Conservation (phyloP, 2,329 filamentous ascomycete genomes). For the Cladorrhinum sp. region DNA sequence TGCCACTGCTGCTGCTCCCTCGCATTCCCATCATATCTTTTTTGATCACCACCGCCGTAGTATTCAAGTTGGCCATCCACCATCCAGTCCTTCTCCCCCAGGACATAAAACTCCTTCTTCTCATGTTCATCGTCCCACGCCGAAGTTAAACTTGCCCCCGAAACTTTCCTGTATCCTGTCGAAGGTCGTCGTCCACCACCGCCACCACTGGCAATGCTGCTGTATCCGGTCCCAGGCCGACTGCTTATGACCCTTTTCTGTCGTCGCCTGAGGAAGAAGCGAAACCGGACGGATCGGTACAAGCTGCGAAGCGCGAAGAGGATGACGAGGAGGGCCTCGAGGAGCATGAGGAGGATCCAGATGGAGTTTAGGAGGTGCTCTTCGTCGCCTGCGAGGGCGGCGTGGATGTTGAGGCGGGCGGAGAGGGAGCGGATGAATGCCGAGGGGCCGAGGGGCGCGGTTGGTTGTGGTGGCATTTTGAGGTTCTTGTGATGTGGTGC, state of each 20-base stretch:
- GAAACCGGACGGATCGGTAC: not conserved
- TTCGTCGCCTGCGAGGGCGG: conserved; percentile 4
- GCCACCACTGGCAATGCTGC: too few relatives aligned
- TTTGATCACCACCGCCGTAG: too few relatives aligned
- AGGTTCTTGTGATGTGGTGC: not conserved
- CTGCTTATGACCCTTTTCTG: not conserved
- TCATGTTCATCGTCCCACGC: too few relatives aligned
- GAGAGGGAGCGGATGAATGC: not conserved
- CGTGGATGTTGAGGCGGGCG: conserved; percentile 2
- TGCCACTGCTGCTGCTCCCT: too few relatives aligned
- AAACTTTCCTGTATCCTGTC: too few relatives aligned
- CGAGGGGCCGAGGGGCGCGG: not conserved
- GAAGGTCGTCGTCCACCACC: too few relatives aligned
- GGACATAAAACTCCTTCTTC: too few relatives aligned
- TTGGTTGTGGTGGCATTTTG: not conserved
- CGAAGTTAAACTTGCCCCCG: too few relatives aligned
- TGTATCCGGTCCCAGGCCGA: not conserved
- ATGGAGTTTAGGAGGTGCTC: conserved; percentile 1
- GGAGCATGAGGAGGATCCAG: conserved; percentile 2
- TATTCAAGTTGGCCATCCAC: too few relatives aligned
- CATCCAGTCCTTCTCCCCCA: too few relatives aligned
- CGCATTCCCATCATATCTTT: too few relatives aligned
- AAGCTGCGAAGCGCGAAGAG: not conserved
- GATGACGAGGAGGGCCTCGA: conserved; percentile 2
- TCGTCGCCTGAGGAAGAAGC: not conserved